Evolutionary conservation across 768 basidiomycete genomes (phyloP).

Genomic region (Cytidiella melzeri): DNA sequence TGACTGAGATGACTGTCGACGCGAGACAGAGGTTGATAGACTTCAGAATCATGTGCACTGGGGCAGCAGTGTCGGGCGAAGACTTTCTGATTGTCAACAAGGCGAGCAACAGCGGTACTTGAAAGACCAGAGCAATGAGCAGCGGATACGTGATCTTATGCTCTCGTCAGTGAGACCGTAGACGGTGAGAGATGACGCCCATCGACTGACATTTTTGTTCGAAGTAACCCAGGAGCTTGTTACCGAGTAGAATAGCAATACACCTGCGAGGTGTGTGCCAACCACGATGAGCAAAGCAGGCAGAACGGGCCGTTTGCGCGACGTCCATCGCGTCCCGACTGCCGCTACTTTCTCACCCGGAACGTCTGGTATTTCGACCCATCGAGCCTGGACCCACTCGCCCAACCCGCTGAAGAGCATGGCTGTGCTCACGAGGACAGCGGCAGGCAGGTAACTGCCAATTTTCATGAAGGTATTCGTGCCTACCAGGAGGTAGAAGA

Average conservation of each 20-base stretch:
- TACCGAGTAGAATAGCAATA: constrained; percentile 41
- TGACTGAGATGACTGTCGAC: constrained; percentile 81
- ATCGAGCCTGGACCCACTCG: constrained; percentile 64
- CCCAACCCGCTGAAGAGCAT: constrained; percentile 82
- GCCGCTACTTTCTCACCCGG: not conserved
- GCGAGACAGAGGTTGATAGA: constrained; percentile 75
- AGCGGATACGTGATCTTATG: not conserved
- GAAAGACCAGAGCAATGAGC: not conserved
- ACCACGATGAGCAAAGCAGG: constrained; percentile 47
- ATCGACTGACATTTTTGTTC: constrained; percentile 33
- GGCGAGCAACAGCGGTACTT: not conserved
- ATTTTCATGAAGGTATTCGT: constrained; percentile 78
- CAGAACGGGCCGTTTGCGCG: constrained; percentile 49
- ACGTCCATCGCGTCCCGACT: constrained; percentile 32
- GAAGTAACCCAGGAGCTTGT: constrained; percentile 40
- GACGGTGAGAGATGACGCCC: not conserved
- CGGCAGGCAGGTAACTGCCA: constrained; percentile 85
- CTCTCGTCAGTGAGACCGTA: not conserved
- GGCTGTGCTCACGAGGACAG: constrained; percentile 74
- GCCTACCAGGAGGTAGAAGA: constrained; percentile 82
- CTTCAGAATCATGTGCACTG: constrained; percentile 50
- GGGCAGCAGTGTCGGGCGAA: constrained; percentile 21
- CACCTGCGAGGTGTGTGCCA: constrained; percentile 51
- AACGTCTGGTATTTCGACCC: constrained; percentile 25
- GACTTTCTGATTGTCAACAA: not conserved